Conservation (phyloP, 805 yeast species). For the Aciculoconidium aculeatum region DNA sequence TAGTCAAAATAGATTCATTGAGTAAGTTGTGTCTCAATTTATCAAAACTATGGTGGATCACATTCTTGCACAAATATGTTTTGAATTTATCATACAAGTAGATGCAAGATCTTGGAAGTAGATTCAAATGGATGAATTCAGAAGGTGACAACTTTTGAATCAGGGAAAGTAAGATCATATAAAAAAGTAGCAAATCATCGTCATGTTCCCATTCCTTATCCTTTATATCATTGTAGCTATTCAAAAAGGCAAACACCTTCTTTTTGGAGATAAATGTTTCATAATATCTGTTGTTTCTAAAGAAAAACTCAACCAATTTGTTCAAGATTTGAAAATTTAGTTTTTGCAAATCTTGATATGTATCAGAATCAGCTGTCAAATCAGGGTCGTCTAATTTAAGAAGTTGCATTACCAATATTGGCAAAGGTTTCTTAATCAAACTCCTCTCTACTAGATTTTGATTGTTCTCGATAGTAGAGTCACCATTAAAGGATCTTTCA, state of each 20-base stretch:
- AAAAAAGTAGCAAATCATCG: constrained; percentile 42
- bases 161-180: constrained; percentile 40
- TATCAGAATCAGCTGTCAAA: constrained; percentile 13
- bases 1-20: constrained; percentile 42
- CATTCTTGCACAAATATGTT: constrained; percentile 13
- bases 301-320: constrained; percentile 36
- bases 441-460: constrained; percentile 12
- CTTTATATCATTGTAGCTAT: constrained; percentile 24
- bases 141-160: constrained; percentile 31
- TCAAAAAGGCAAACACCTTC: constrained; percentile 31
- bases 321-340: constrained; percentile 29
- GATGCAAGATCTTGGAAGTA: constrained; percentile 14
- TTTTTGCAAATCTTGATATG: constrained; percentile 10
- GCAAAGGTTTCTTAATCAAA: constrained; percentile 27
- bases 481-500: constrained; percentile 5
- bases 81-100: constrained; percentile 16
- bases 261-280: constrained; percentile 32
- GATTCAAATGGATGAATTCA: constrained; percentile 16
- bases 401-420: constrained; percentile 16
- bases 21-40: constrained; percentile 42
- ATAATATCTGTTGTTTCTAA: constrained; percentile 34
- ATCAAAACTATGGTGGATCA: constrained; percentile 36
- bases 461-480: not conserved
- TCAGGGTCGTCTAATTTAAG: constrained; percentile 13
- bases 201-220: constrained; percentile 41